These are phyloP conservation scores for Xylariaceae sp. DNA, from an alignment of 2,329 filamentous ascomycete species.

Conservation along the genomic window DNA sequence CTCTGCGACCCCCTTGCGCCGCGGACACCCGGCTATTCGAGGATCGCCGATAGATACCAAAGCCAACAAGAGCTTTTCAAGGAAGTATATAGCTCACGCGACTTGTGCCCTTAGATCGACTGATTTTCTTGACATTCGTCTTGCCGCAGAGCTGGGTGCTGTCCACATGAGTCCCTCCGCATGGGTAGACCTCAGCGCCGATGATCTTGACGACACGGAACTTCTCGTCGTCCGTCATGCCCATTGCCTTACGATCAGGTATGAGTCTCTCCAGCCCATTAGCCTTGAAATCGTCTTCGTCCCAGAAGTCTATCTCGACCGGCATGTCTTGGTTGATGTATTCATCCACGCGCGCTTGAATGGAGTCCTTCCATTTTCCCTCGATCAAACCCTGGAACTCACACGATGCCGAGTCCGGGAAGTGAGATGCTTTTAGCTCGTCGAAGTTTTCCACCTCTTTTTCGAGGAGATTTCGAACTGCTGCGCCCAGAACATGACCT, in stretches of 20 bases:
- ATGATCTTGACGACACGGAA: conserved; percentile 65
- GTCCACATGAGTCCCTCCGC: conserved; percentile 68
- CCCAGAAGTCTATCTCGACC: conserved; percentile 63
- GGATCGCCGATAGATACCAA: neutral
- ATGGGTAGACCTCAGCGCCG: conserved; percentile 65
- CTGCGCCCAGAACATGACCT: conserved; percentile 65
- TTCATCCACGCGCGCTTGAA: conserved; percentile 58
- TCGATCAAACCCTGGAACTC: conserved; percentile 66
- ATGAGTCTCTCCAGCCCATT: conserved; percentile 52
- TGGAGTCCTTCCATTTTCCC: conserved; percentile 54
- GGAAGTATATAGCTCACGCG: conserved; percentile 47
- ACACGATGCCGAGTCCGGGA: conserved; percentile 60
- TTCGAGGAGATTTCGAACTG: conserved; percentile 55
- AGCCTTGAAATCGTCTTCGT: conserved; percentile 54
- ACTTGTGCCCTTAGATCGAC: conserved; percentile 57
- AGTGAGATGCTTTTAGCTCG: conserved; percentile 68
- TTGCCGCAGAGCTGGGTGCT: conserved; percentile 54
- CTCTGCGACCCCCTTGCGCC: conserved; percentile 5
- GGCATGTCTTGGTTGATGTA: conserved; percentile 51
- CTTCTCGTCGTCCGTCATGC: conserved; percentile 43
- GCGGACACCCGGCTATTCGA: neutral
- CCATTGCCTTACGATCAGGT: conserved; percentile 40
- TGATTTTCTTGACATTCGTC: conserved; percentile 62
- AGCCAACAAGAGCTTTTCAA: conserved; percentile 7
- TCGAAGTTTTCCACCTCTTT: conserved; percentile 49